phyloP scores from a whole-genome alignment of 352 stramenopile genomes.

The Phytophthora ramorum region DNA sequence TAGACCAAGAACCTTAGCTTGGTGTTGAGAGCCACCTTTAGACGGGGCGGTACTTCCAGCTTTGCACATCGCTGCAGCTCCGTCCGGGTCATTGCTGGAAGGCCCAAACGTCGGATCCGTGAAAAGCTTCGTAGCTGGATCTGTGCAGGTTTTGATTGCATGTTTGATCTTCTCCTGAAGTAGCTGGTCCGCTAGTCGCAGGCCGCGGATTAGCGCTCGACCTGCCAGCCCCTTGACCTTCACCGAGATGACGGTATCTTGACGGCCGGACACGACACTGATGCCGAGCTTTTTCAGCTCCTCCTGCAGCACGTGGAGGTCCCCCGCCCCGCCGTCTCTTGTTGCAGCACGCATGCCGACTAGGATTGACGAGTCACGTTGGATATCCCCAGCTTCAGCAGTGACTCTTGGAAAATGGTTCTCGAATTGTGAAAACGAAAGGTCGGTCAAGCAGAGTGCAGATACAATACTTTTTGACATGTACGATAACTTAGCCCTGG shows the following conservation, averaged over 20 bases:
- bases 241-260: slow-evolving; percentile 81
- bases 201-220: slow-evolving; percentile 56
- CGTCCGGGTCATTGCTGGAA: slow-evolving; percentile 53
- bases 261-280: slow-evolving; percentile 69
- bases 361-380: slow-evolving; percentile 24
- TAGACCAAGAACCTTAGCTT: slow-evolving; percentile 73
- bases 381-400: slow-evolving; percentile 6
- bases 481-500: too few species aligned
- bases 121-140: slow-evolving; percentile 65
- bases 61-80: slow-evolving; percentile 75
- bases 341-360: slow-evolving; percentile 21
- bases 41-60: slow-evolving; percentile 52
- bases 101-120: slow-evolving; percentile 87
- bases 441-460: neutral
- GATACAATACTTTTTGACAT: too few species aligned
- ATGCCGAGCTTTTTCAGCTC: slow-evolving; percentile 86
- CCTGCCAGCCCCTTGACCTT: slow-evolving; percentile 78
- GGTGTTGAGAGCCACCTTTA: slow-evolving; percentile 78
- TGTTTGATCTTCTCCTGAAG: slow-evolving; percentile 81
- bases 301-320: slow-evolving; percentile 70
- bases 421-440: slow-evolving; percentile 2
- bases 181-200: slow-evolving; percentile 71
- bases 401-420: slow-evolving; percentile 19
- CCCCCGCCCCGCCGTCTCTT: slow-evolving; percentile 14
- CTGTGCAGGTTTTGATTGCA: slow-evolving; percentile 57